These are phyloP conservation scores for Claviceps spartinae DNA, from an alignment of 2,329 filamentous ascomycete genomes.

Conservation along the genomic window DNA sequence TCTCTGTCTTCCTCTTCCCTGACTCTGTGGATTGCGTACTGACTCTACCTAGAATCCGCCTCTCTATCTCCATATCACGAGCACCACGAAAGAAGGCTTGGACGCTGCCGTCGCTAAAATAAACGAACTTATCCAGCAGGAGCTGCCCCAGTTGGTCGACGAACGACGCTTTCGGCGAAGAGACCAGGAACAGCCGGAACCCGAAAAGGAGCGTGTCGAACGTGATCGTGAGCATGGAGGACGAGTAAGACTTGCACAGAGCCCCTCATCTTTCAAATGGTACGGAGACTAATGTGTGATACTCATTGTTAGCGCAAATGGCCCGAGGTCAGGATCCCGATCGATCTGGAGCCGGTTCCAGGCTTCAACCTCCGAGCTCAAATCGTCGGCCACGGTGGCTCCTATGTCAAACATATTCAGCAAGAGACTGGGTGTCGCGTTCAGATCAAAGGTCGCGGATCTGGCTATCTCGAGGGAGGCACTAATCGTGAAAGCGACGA, in stretches of 20 bases:
- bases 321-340: constrained; percentile 91
- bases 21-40: neutral
- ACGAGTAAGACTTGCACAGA: constrained; percentile 42
- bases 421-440: constrained; percentile 89
- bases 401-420: constrained; percentile 97
- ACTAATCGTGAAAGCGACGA: constrained; percentile 90
- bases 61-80: constrained; percentile 89
- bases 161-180: constrained; percentile 81
- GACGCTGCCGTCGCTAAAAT: constrained; percentile 80
- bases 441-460: constrained; percentile 94
- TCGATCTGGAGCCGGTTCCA: constrained; percentile 77
- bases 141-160: constrained; percentile 87
- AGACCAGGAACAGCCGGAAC: constrained; percentile 54
- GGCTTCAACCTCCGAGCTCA: constrained; percentile 95
- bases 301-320: constrained; percentile 71
- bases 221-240: constrained; percentile 49
- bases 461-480: constrained; percentile 79
- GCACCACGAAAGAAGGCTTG: constrained; percentile 80
- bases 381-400: constrained; percentile 85
- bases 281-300: neutral
- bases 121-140: constrained; percentile 89
- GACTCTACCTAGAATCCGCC: constrained; percentile 60
- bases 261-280: neutral
- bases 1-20: neutral
- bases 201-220: constrained; percentile 70